Conservation (phyloP, 2,329 filamentous ascomycete genomes). For the Aureobasidium musti region DNA sequence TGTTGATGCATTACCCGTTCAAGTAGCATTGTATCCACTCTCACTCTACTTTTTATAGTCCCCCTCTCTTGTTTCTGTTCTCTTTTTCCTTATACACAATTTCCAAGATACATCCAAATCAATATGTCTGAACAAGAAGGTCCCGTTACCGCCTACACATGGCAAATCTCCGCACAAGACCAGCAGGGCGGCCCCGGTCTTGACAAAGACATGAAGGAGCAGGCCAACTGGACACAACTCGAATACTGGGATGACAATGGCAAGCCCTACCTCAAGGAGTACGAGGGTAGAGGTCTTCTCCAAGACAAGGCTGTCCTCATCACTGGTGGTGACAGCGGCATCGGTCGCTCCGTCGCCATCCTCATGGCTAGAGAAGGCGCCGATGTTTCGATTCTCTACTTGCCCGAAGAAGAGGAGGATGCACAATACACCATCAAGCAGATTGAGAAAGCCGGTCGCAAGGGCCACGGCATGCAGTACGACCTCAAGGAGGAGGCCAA, state of each 20-base stretch:
- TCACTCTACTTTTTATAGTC: background rate
- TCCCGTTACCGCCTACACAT: conserved; percentile 35
- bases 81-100: background rate
- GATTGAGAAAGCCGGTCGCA: conserved; percentile 54
- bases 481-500: conserved; percentile 55
- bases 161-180: conserved; percentile 37
- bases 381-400: conserved; percentile 58
- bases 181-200: conserved; percentile 40
- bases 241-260: conserved; percentile 40
- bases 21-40: background rate
- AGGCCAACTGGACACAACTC: conserved; percentile 41
- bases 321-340: conserved; percentile 41
- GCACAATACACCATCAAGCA: conserved; percentile 56
- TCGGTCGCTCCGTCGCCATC: conserved; percentile 57
- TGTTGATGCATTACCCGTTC: conserved; percentile 9
- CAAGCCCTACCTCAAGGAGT: conserved; percentile 40
- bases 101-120: background rate
- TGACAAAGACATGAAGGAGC: conserved; percentile 39
- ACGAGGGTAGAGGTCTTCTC: conserved; percentile 40
- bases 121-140: conserved; percentile 29
- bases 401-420: conserved; percentile 59
- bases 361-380: conserved; percentile 61
- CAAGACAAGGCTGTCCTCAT: conserved; percentile 39
- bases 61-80: background rate
- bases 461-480: conserved; percentile 53